phyloP scores from a whole-genome alignment of 768 basidiomycete species.

The Naganishia vishniacii region DNA sequence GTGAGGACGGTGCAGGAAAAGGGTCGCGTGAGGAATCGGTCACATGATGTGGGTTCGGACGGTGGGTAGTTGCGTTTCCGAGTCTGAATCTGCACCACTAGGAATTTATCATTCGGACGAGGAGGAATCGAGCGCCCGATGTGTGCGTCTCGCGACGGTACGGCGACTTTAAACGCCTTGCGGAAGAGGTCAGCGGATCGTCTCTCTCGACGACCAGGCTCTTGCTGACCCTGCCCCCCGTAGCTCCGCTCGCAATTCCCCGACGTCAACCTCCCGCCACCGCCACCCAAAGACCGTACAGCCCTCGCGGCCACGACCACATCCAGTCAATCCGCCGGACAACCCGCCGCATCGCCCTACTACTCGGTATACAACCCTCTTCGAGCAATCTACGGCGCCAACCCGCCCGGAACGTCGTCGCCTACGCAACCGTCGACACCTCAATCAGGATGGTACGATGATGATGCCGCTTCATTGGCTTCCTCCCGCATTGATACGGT shows the following conservation, averaged over 20 bases:
- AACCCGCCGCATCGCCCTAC: conserved; percentile 23
- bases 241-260: conserved; percentile 84
- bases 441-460: conserved; percentile 4
- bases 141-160: conserved; percentile 86
- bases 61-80: too few relatives aligned
- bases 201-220: too few relatives aligned
- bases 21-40: conserved; percentile 74
- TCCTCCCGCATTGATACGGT: conserved; percentile 20
- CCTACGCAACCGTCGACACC: not conserved
- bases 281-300: conserved; percentile 79
- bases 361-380: conserved; percentile 45
- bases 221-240: too few relatives aligned
- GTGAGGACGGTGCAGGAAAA: conserved; percentile 77
- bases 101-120: conserved; percentile 93
- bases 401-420: conserved; percentile 9
- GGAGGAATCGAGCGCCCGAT: conserved; percentile 65
- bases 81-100: too few relatives aligned
- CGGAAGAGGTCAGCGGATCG: conserved; percentile 62
- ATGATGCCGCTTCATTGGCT: not conserved
- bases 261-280: conserved; percentile 69
- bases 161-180: conserved; percentile 87
- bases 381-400: conserved; percentile 40
- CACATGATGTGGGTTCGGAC: conserved; percentile 81
- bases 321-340: conserved; percentile 31
- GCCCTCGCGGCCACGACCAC: conserved; percentile 56